Evolutionary conservation across 768 basidiomycete genomes (phyloP), one percentile per base, ranked within the genome.

Genomic region (Jaapia argillacea): DNA sequence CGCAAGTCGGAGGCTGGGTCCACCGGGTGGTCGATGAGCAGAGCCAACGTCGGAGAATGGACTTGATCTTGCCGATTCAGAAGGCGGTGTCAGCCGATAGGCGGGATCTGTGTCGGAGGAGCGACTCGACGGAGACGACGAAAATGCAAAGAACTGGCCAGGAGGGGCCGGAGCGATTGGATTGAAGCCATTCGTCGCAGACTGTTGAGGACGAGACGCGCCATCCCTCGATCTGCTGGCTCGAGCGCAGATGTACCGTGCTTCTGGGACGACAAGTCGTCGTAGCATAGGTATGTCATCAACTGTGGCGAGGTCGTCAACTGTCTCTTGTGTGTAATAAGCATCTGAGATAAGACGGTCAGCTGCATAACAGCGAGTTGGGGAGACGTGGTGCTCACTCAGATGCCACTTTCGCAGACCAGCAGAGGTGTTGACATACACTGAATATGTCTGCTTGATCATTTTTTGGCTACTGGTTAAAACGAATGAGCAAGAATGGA

Each of bases 271-370:
- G 5, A 59, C 55, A 20, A 88, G 55, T 26, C 56, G 52, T 6
- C 70, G 67, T 37, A 88, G 69, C 35, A 68, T 58, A 10, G 75
- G 73, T 35, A 75, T 59, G 40, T 84, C 74, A 41, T 81, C 72
- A 36, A 88, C 70, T 2, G 75, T 79, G 37, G 54, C 60, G 18
- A 88, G 67, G 41, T 65, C 62, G 41, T 79, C 68, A 24, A 76
- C 57, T 0, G 77, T 74, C 24, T 81, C 77, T 33, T 77, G 70
- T 0, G 79, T 83, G 54, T 79, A 86, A 61, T 88, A 88, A 6
- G 85, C 85, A 52, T 85, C 85, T 88, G 51, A 6, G 41, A 39
- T 22, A 18, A 45, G 27, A 26, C 6, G 13, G 38, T 39, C 43
- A 36, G 36, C 12, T 33, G 47, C 36, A 37, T 28, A 23, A 16